These are phyloP conservation scores for Reutealis trisperma DNA, from an alignment of 345 rosid species.

Conservation along the genomic window DNA sequence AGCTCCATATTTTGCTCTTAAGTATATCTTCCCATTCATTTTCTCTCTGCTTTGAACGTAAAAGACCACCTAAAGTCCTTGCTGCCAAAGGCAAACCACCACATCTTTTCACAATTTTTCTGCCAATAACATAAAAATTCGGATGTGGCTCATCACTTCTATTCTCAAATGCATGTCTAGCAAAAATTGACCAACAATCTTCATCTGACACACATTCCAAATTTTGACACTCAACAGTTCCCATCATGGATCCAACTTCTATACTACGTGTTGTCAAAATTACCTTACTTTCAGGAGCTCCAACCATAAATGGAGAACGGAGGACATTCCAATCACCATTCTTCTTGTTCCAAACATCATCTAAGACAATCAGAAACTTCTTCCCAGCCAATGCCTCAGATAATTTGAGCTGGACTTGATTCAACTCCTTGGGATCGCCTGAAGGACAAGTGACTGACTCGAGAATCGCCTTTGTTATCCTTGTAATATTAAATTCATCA, in stretches of 20 bases:
- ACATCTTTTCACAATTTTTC: constrained; percentile 12
- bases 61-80: constrained; percentile 22
- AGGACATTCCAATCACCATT: neutral
- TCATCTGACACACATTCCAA: constrained; percentile 5
- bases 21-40: constrained; percentile 17
- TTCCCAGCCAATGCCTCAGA: neutral
- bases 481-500: constrained; percentile 35
- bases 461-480: neutral
- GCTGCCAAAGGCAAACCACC: constrained; percentile 26
- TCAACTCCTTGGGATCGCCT: neutral
- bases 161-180: constrained; percentile 1
- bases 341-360: neutral
- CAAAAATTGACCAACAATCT: constrained; percentile 18
- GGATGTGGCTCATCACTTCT: neutral
- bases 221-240: neutral
- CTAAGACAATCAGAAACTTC: neutral
- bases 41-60: neutral
- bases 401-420: neutral
- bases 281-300: neutral
- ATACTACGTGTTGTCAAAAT: neutral
- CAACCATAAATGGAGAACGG: neutral
- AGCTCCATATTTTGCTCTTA: neutral
- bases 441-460: neutral
- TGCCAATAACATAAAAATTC: neutral
- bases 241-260: neutral